These are phyloP conservation scores for Solanum arcanum DNA, from an alignment of 257 asterid genomes.

Conservation along the genomic window DNA sequence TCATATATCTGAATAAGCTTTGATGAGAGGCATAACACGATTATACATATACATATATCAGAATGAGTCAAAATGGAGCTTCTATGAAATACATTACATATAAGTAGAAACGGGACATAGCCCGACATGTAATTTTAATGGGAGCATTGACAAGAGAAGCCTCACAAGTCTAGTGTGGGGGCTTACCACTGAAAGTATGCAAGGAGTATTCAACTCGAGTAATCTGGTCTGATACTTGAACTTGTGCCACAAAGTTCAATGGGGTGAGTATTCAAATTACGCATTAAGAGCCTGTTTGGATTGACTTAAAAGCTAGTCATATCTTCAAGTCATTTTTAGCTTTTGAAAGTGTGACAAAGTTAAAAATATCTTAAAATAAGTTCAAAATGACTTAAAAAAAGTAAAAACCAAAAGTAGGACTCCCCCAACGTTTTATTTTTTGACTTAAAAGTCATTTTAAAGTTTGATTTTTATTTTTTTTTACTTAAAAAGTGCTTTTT, in stretches of 20 bases:
- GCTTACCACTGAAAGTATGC: neutral
- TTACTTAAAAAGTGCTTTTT: no score
- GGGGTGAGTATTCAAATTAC: neutral
- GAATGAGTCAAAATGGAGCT: neutral
- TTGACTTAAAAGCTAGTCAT: no score
- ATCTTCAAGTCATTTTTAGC: no score
- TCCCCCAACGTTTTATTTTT: no score
- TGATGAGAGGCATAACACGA: neutral
- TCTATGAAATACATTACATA: neutral
- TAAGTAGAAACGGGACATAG: neutral
- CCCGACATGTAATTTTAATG: neutral
- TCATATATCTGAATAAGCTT: neutral
- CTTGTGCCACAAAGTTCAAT: neutral
- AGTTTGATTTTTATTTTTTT: no score
- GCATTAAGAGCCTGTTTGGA: neutral
- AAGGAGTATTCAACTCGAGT: neutral
- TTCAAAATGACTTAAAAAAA: no score
- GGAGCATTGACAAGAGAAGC: neutral
- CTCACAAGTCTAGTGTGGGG: neutral
- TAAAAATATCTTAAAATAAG: no score
- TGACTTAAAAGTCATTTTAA: no score
- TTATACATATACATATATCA: neutral
- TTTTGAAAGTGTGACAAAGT: no score
- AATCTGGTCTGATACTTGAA: neutral
- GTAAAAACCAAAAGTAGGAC: no score